phyloP scores from a whole-genome alignment of 148 eudicot species.

The Rhododendron ferrugineum region DNA sequence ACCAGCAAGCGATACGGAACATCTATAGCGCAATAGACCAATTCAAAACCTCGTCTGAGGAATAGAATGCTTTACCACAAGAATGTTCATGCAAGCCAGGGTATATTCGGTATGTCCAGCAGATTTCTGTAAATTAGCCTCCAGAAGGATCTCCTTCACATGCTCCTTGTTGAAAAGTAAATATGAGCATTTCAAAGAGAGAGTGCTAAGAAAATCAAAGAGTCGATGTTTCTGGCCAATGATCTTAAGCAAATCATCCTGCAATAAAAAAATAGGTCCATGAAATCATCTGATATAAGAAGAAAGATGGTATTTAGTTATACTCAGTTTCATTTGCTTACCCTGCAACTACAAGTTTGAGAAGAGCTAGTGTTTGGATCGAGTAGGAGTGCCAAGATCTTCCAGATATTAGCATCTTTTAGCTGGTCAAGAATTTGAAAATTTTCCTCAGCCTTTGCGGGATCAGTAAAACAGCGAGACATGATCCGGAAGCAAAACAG shows the following conservation, averaged over 20 bases:
- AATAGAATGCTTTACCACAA: constrained; percentile 61
- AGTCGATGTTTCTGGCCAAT: constrained; percentile 74
- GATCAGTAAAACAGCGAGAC: constrained; percentile 84
- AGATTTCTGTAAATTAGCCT: constrained; percentile 54
- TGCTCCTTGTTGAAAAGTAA: constrained; percentile 88
- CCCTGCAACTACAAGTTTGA: constrained; percentile 59
- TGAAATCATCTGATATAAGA: neutral
- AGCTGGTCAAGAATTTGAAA: constrained; percentile 85
- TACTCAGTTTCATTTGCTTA: constrained; percentile 23
- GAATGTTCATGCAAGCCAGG: constrained; percentile 80
- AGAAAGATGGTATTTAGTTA: neutral
- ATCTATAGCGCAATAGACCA: neutral
- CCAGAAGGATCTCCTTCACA: constrained; percentile 71
- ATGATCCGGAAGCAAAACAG: constrained; percentile 61
- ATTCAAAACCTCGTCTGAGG: neutral
- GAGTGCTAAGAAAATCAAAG: constrained; percentile 69
- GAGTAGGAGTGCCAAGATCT: constrained; percentile 48
- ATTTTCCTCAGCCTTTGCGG: constrained; percentile 70
- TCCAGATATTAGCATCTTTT: constrained; percentile 86
- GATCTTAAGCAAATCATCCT: constrained; percentile 82
- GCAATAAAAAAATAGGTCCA: constrained; percentile 15
- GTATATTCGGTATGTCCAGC: constrained; percentile 44
- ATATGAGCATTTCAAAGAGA: constrained; percentile 84
- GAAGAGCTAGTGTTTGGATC: constrained; percentile 60
- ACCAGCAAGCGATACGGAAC: neutral